Evolutionary conservation across 805 yeast genomes (phyloP), one percentile per base, ranked within the genome.

Genomic region (Ogataea paraovalis): DNA sequence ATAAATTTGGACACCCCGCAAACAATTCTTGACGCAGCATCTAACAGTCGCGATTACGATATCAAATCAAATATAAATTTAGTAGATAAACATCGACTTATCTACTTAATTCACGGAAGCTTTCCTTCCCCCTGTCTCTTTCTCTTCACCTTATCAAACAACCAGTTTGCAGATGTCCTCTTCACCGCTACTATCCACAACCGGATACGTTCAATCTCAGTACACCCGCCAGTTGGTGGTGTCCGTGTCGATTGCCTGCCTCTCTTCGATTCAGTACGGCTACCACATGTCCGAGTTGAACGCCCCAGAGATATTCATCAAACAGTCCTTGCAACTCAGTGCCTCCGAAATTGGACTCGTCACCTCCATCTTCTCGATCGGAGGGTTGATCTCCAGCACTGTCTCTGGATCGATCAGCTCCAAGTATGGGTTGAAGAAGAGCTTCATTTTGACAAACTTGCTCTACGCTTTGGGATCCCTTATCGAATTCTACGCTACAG

Each of bases 221-320:
- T 54, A 55, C 52, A 68, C 78, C 0, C 20, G 53, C 14, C 55
- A 60, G 30, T 66, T 83, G 42, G 47, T 80, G 1, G 46, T 66
- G 9, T 66, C 81, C 2, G 78, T 79, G 1, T 60, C 74, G 1
- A 79, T 86, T 12, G 80, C 83, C 5, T 86, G 95, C 55, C 60
- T 89, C 21, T 90, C 91, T 2, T 80, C 96, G 2, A 71, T 91
- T 12, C 97, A 90, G 65, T 94, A 85, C 65, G 99, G 99, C 1
- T 89, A 87, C 64, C 98, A 94, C 64, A 83, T 92, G 85, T 85
- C 97, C 1, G 97, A 91, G 64, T 74, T 92, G 62, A 92, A 92
- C 67, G 96, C 97, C 6, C 97, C 97, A 0, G 86, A 85, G 48
- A 75, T 77, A 13, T 77, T 79, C 28, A 72, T 89, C 19, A 52